Evolutionary conservation across 305 asterid species (phyloP).

Genomic region (Fraxinus greggii): DNA sequence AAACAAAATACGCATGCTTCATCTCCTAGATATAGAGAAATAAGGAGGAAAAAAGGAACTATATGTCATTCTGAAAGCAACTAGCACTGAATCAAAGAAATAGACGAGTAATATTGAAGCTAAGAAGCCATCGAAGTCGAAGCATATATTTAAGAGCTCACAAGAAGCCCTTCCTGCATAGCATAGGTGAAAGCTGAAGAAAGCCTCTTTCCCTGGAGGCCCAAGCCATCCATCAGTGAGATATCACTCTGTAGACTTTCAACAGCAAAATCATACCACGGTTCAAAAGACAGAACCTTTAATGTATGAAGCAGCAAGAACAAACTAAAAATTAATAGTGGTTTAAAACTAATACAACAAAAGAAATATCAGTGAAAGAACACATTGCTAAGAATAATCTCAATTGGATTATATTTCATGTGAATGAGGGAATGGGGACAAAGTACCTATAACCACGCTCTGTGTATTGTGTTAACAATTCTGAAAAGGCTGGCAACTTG

Average conservation of each 20-base stretch:
- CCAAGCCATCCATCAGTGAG: conserved; percentile 5
- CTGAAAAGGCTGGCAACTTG: conserved; percentile 72
- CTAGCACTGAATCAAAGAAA: not conserved
- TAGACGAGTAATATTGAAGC: not conserved
- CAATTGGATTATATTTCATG: not conserved
- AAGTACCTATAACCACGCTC: conserved; percentile 77
- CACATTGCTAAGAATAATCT: not conserved
- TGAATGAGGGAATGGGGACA: not conserved
- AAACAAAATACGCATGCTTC: not conserved
- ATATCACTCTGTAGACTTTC: not conserved
- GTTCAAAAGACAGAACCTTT: not conserved
- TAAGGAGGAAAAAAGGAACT: not conserved
- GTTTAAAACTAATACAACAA: not conserved
- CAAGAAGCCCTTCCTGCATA: not conserved
- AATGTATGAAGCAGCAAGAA: not conserved
- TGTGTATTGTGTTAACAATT: conserved; percentile 62
- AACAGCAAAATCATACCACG: not conserved
- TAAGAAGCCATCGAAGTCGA: not conserved
- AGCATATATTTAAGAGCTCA: conserved; percentile 4
- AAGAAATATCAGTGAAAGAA: conserved; percentile 3
- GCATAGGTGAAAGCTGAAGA: not conserved
- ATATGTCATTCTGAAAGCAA: conserved; percentile 8
- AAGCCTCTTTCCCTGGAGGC: not conserved
- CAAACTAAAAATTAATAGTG: not conserved
- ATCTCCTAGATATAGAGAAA: not conserved